Base-by-base conservation (phyloP, 495 filamentous ascomycete species). In the Glonium stellatum region DNA sequence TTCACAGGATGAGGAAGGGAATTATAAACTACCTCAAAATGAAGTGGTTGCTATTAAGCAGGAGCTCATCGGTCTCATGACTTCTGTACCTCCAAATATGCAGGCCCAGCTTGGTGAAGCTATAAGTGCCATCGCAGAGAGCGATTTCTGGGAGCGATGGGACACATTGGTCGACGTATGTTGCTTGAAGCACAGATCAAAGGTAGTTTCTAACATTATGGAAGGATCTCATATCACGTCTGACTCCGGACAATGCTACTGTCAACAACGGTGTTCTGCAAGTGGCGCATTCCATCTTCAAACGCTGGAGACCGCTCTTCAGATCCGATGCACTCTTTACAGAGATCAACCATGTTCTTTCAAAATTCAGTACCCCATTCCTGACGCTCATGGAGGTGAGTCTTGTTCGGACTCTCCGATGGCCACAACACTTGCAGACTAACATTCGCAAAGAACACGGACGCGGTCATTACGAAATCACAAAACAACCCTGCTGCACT, bases 231-330 rank as follows among this genome's bases (percentile, higher is more conserved):
- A 90, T 97, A 55, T 88, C 86, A 18, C 87, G 91, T 44, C 79
- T 97, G 19, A 87, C 88, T 12, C 79, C 83, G 5, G 82, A 84
- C 60, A 87, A 97, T 69, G 80, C 83, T 59, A 80, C 82, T 61
- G 79, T 86, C 67, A 97, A 96, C 72, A 92, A 90, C 70, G 95
- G 95, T 60, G 91, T 99, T 11, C 77, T 99, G 58, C 88, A 92
- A 74, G 95, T 99, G 44, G 95, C 95, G 47, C 95, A 99, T 74
- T 96, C 92, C 5, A 97, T 99, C 66, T 99, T 97, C 79, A 89
- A 87, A 73, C 79, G 93, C 60, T 99, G 95, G 95, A 81, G 91
- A 56, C 95, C 93, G 21, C 78, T 97, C 11, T 96, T 92, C 74
- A 82, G 87, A 42, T 95, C 91, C 46, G 90, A 97, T 70, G 87